Percentiles rank a stretch among this genome's conserved stretches.
phyloP scores from a whole-genome alignment of 495 filamentous ascomycete species.

The Umbilicaria muhlenbergii region DNA sequence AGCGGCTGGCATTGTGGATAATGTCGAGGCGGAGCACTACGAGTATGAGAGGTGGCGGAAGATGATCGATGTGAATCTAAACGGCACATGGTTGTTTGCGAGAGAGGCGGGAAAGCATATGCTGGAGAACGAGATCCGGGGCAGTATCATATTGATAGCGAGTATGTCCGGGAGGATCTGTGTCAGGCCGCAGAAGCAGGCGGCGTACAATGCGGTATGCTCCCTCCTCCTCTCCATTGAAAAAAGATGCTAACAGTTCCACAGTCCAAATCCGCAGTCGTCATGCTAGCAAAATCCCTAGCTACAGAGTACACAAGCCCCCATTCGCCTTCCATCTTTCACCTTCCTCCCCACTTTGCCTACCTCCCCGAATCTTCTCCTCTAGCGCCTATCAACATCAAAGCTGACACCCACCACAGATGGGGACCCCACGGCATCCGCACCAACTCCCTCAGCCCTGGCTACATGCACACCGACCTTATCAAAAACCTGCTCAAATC shows the following conservation, averaged over 20 bases:
- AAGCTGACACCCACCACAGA: too few species aligned
- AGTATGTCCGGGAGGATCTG: conserved; percentile 14
- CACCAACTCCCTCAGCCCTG: too few species aligned
- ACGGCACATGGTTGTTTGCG: conserved; percentile 14
- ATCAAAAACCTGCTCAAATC: conserved; percentile 13
- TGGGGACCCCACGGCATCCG: too few species aligned
- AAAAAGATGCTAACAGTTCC: conserved; percentile 17
- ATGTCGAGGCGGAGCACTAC: background rate
- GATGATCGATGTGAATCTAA: conserved; percentile 14
- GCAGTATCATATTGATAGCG: conserved; percentile 16
- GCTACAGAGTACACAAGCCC: conserved; percentile 17
- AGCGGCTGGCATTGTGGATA: conserved; percentile 11
- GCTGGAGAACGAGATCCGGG: conserved; percentile 12
- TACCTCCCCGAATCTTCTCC: too few species aligned
- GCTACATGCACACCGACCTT: background rate
- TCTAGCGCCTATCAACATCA: too few species aligned
- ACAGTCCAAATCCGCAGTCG: conserved; percentile 13
- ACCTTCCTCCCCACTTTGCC: too few species aligned
- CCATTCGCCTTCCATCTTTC: too few species aligned
- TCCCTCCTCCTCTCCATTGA: background rate
- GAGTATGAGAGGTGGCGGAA: conserved; percentile 13
- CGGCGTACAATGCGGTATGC: background rate
- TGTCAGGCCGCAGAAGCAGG: conserved; percentile 10
- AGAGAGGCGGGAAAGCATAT: conserved; percentile 13
- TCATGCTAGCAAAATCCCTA: conserved; percentile 11